Base-by-base conservation (phyloP, 2,329 filamentous ascomycete genomes). In the Trichoderma atroviride region DNA sequence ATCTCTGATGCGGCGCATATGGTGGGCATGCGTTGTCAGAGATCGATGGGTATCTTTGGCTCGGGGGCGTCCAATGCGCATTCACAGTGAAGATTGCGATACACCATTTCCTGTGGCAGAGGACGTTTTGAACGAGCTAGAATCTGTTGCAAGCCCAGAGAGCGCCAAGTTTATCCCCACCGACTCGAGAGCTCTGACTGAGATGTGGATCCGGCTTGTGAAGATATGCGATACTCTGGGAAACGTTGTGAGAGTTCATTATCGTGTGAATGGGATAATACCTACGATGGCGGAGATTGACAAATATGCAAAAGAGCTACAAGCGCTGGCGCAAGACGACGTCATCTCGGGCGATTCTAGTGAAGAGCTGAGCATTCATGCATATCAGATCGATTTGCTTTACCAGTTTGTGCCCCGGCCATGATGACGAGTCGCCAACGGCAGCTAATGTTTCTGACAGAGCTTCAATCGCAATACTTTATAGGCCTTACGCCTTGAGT, bases 201-300 rank as follows among this genome's bases (percentile, higher is more conserved):
- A 53, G 61, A 64, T 64, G 61, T 64, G 47, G 61, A 55, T 64
- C 40, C 61, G 61, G 16, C 61, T 64, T 29, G 61, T 64, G 14
- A 50, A 50, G 24, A 53, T 64, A n/a, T 55, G 61, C 33, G 61
- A 64, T 31, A 64, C 52, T n/a, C 22, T 64, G 33, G 61, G 61
- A 4, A 43, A 43, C 13, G 47, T 57, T 4, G 10, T 65, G 14
- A 65, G 62, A 47, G 62, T 65, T 22, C 37, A 33, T 40, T 65
- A 65, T 16, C 35, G 37, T 19, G 62, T 65, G n/a, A 47, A 65
- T 35, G 52, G 62, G 7, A 37, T 35, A 2, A 16, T 66, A 11
- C 53, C 63, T 1, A 58, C 13, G 6, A 66, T 66, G 10, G n/a
- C 16, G n/a, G 53, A 66, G 9, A 50, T 66, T 50, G 63, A 66